Percentiles rank a stretch among this genome's conserved stretches.
Evolutionary conservation across 371 early-diverging fungal genomes (phyloP).

Genomic region (Mortierella sp.): DNA sequence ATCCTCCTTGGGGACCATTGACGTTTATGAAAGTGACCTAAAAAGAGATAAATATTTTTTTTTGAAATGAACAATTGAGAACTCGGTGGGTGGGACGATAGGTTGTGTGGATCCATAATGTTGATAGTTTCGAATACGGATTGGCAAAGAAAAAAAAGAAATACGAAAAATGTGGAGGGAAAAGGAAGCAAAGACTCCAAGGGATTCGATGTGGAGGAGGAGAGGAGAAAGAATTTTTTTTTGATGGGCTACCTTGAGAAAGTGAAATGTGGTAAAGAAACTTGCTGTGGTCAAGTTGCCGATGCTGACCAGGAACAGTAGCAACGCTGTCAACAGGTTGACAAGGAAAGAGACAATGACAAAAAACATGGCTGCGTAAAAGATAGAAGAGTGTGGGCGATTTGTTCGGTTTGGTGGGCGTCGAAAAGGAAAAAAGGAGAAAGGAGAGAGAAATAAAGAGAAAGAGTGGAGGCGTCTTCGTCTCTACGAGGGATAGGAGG

Average conservation of each 20-base stretch:
- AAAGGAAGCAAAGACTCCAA: constrained; percentile 1
- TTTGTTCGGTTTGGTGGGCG: background rate
- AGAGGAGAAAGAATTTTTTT: background rate
- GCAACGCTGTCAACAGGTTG: constrained; percentile 18
- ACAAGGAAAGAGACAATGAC: constrained; percentile 34
- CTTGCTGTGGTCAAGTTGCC: constrained; percentile 20
- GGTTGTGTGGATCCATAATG: too few species aligned
- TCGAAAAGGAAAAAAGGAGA: background rate
- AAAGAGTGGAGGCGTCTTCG: too few species aligned
- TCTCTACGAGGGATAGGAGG: background rate
- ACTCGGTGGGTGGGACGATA: too few species aligned
- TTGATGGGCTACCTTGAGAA: constrained; percentile 23
- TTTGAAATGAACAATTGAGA: too few species aligned
- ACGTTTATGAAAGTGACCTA: constrained; percentile 15
- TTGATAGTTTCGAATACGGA: too few species aligned
- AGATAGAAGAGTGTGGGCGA: constrained; percentile 24
- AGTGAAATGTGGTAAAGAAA: constrained; percentile 34
- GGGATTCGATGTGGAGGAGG: background rate
- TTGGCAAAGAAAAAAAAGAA: too few species aligned
- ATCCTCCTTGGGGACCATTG: constrained; percentile 26
- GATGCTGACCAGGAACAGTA: constrained; percentile 40
- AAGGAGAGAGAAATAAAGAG: background rate
- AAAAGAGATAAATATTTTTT: too few species aligned
- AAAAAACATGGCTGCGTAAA: constrained; percentile 17
- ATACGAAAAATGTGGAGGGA: too few species aligned